A percentile compares a stretch with the other conserved stretches of the same genome.
Evolutionary conservation across 2,329 filamentous ascomycete genomes (phyloP).

Genomic region (Arthrobotrys pseudoclavata): DNA sequence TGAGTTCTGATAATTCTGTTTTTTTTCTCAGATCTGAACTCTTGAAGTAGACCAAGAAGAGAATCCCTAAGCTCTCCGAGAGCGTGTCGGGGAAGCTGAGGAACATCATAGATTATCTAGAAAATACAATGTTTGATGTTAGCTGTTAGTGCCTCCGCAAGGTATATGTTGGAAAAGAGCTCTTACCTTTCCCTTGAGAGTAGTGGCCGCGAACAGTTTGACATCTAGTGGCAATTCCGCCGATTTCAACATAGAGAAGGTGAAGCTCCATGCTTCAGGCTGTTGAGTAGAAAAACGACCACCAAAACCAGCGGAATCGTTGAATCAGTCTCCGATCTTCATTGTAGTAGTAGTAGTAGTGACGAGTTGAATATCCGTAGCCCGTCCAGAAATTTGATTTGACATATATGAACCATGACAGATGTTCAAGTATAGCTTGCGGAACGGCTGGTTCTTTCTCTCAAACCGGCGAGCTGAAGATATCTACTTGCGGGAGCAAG

Average conservation of each 20-base stretch:
- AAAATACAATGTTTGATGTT: slow-evolving; percentile 48
- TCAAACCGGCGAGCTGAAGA: slow-evolving; percentile 37
- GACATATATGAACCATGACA: slow-evolving; percentile 49
- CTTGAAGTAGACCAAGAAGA: slow-evolving; percentile 82
- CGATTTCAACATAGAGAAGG: slow-evolving; percentile 87
- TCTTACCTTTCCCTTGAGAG: slow-evolving; percentile 94
- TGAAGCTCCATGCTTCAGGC: slow-evolving; percentile 91
- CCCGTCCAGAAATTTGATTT: slow-evolving; percentile 55
- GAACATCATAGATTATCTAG: slow-evolving; percentile 95
- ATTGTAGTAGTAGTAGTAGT: slow-evolving; percentile 34
- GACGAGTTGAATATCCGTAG: slow-evolving; percentile 48
- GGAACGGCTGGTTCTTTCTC: slow-evolving; percentile 43
- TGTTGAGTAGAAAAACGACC: slow-evolving; percentile 66
- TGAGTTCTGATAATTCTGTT: slow-evolving; percentile 82
- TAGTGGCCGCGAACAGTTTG: slow-evolving; percentile 95
- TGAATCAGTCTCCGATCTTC: slow-evolving; percentile 56
- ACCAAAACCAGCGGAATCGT: slow-evolving; percentile 33
- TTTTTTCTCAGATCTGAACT: slow-evolving; percentile 84
- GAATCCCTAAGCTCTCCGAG: slow-evolving; percentile 84
- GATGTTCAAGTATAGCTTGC: slow-evolving; percentile 34
- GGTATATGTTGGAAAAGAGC: slow-evolving; percentile 23
- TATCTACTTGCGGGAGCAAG: slow-evolving; percentile 41
- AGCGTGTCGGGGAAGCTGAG: slow-evolving; percentile 84
- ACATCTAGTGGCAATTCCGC: slow-evolving; percentile 80
- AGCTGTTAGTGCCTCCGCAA: slow-evolving; percentile 8